phyloP scores from a whole-genome alignment of 2,329 filamentous ascomycete species.

The Aspergillus udagawae region DNA sequence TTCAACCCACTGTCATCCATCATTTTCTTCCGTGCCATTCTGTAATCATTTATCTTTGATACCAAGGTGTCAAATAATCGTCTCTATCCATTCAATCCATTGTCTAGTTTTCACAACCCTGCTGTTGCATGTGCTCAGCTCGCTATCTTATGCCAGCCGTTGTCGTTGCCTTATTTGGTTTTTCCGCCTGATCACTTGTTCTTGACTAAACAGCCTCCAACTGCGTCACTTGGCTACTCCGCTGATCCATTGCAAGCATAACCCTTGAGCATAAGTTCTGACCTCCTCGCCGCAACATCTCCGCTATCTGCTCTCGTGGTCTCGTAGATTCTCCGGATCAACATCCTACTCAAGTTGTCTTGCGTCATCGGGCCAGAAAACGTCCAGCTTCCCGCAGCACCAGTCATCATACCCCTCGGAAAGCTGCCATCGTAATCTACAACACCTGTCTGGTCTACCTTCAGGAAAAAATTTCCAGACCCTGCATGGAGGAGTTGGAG shows the following conservation, averaged over 20 bases:
- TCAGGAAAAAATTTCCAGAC: not conserved
- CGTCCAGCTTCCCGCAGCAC: not conserved
- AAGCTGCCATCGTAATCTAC: constrained; percentile 5
- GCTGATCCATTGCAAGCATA: constrained; percentile 9
- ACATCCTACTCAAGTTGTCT: not conserved
- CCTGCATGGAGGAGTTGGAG: not conserved
- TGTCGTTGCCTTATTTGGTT: constrained; percentile 1
- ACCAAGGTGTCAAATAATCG: not conserved
- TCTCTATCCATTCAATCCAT: not conserved
- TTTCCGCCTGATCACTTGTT: constrained; percentile 13
- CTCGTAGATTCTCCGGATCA: constrained; percentile 1
- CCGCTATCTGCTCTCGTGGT: constrained; percentile 12
- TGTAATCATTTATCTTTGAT: not conserved
- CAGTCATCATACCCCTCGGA: not conserved
- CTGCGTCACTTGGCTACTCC: constrained; percentile 8
- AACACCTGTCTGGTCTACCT: constrained; percentile 1
- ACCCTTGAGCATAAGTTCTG: constrained; percentile 16
- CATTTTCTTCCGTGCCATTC: not conserved
- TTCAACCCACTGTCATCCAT: not conserved
- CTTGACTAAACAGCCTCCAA: constrained; percentile 10
- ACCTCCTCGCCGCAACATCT: not conserved
- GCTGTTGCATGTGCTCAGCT: not conserved
- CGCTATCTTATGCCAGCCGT: not conserved
- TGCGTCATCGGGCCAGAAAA: not conserved
- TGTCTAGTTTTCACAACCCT: not conserved